These are phyloP conservation scores for Ceratocystis destructans DNA, from an alignment of 2,329 filamentous ascomycete species.

Conservation along the genomic window DNA sequence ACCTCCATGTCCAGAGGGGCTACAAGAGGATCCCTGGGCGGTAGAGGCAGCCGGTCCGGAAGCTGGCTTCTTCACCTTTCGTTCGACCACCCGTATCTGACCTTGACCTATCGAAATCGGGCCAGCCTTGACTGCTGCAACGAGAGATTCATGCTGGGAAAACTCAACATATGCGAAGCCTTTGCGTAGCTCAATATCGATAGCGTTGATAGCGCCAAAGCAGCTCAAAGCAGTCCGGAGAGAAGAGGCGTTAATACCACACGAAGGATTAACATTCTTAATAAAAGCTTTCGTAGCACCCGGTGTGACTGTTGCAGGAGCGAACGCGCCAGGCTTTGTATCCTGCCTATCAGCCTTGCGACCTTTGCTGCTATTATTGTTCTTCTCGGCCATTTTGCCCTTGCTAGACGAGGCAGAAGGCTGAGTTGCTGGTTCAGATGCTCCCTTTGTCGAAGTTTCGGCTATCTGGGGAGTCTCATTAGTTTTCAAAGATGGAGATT, in stretches of 20 bases:
- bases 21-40: conserved; percentile 15
- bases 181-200: conserved; percentile 90
- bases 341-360: conserved; percentile 25
- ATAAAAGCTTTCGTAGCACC: conserved; percentile 57
- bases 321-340: conserved; percentile 23
- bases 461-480: conserved; percentile 22
- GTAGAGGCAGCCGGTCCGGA: conserved; percentile 6
- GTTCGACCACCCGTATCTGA: conserved; percentile 73
- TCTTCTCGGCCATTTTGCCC: conserved; percentile 22
- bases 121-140: conserved; percentile 68
- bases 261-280: conserved; percentile 75
- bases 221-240: conserved; percentile 59
- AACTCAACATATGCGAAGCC: conserved; percentile 92
- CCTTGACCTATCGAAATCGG: conserved; percentile 73
- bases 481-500: conserved; percentile 15
- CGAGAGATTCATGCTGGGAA: conserved; percentile 54
- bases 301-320: conserved; percentile 25
- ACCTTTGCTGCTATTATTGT: conserved; percentile 20
- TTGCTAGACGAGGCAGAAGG: conserved; percentile 24
- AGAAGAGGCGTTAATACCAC: conserved; percentile 74
- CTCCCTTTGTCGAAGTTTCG: conserved; percentile 21
- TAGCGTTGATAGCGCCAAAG: conserved; percentile 62
- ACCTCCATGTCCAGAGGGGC: not conserved
- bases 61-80: conserved; percentile 46
- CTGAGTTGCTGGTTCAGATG: conserved; percentile 20